phyloP scores from a whole-genome alignment of 495 filamentous ascomycete genomes.

The Xylaria castorea region DNA sequence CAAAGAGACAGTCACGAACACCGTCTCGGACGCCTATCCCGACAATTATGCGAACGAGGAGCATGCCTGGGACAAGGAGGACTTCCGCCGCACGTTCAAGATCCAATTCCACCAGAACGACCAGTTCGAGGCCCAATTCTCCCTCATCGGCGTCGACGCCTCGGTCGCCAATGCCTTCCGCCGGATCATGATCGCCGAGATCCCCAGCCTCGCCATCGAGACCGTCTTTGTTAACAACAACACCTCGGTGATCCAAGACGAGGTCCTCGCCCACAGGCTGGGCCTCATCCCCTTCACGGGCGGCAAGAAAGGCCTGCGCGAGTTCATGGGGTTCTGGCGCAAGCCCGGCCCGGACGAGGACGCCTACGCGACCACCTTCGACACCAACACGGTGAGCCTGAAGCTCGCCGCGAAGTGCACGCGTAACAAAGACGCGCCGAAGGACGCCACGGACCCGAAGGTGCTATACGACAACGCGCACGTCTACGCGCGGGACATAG shows the following conservation, averaged over 20 bases:
- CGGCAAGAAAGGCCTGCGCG: constrained; percentile 72
- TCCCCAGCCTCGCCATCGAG: constrained; percentile 93
- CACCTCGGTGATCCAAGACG: constrained; percentile 96
- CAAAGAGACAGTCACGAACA: constrained; percentile 85
- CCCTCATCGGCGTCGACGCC: constrained; percentile 88
- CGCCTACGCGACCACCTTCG: constrained; percentile 56
- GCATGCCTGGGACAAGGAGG: constrained; percentile 80
- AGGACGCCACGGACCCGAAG: constrained; percentile 76
- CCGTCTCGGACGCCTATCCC: constrained; percentile 88
- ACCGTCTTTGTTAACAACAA: constrained; percentile 90
- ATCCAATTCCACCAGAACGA: constrained; percentile 86
- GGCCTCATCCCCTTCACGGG: constrained; percentile 90
- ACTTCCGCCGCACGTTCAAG: constrained; percentile 70
- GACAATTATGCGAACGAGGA: constrained; percentile 90
- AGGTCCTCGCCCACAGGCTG: constrained; percentile 87
- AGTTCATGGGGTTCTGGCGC: constrained; percentile 76
- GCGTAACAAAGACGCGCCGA: constrained; percentile 71
- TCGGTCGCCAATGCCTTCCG: constrained; percentile 97
- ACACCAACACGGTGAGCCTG: constrained; percentile 82
- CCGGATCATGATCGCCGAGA: constrained; percentile 93
- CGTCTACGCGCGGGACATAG: constrained; percentile 85
- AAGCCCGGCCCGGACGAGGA: constrained; percentile 50
- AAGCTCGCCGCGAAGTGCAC: constrained; percentile 77
- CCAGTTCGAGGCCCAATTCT: constrained; percentile 79
- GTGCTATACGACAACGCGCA: constrained; percentile 84